Percentiles rank a stretch among this genome's conserved stretches.
phyloP scores from a whole-genome alignment of 306 rosid species.

The Cercis canadensis region DNA sequence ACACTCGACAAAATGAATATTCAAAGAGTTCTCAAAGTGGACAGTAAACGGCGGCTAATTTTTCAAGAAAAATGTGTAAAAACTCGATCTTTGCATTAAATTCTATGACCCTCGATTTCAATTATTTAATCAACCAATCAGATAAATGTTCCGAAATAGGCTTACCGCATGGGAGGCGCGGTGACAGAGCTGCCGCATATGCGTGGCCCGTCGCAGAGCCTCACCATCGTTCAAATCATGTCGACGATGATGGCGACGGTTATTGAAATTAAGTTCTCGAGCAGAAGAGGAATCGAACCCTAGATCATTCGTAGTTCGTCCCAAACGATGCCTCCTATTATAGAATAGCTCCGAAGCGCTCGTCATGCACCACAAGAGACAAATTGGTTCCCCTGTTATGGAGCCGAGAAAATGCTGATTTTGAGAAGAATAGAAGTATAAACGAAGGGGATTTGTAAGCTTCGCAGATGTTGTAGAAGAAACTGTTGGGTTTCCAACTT shows the following conservation, averaged over 20 bases:
- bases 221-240: conserved; percentile 55
- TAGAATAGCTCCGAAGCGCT: conserved; percentile 90
- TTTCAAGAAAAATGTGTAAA: background rate
- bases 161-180: conserved; percentile 46
- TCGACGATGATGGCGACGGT: conserved; percentile 38
- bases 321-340: conserved; percentile 74
- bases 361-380: conserved; percentile 67
- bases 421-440: background rate
- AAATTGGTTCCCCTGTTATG: background rate
- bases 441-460: background rate
- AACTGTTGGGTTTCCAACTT: background rate
- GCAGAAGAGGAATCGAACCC: conserved; percentile 45
- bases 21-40: background rate
- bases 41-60: background rate
- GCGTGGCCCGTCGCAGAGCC: conserved; percentile 51
- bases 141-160: too few relatives aligned
- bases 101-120: background rate
- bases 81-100: background rate
- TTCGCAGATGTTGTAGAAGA: background rate
- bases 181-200: conserved; percentile 50
- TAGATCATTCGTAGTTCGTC: conserved; percentile 53
- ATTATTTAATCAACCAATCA: background rate
- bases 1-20: too few relatives aligned
- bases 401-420: background rate
- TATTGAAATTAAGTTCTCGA: conserved; percentile 20